Percentiles rank a stretch among this genome's conserved stretches.
phyloP scores from a whole-genome alignment of 441 rosid genomes.

The Francoa sonchifolia region DNA sequence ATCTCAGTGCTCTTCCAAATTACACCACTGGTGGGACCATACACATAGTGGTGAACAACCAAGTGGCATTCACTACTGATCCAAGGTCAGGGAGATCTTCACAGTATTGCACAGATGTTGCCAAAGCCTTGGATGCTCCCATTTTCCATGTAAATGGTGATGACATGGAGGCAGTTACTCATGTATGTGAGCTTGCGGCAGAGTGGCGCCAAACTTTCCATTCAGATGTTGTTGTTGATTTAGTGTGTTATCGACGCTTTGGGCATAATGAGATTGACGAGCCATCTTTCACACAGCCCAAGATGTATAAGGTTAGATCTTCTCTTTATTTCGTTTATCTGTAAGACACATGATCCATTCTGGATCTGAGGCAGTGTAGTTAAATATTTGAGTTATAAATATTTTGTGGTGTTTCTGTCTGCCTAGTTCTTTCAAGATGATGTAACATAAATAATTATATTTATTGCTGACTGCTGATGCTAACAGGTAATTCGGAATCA shows the following conservation, averaged over 20 bases:
- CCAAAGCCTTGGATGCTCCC: constrained; percentile 20
- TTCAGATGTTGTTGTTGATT: constrained; percentile 19
- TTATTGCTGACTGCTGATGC: constrained; percentile 2
- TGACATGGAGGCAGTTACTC: constrained; percentile 20
- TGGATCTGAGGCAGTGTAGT: not conserved
- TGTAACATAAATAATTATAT: not conserved
- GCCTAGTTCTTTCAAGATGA: not conserved
- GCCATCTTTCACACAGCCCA: constrained; percentile 22
- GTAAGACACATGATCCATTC: not conserved
- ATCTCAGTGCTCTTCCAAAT: constrained; percentile 21
- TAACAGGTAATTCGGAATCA: constrained; percentile 14
- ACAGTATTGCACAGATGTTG: constrained; percentile 20
- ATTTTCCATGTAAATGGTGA: constrained; percentile 22
- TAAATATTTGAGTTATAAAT: not conserved
- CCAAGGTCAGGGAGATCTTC: constrained; percentile 17
- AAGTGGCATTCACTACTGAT: constrained; percentile 23
- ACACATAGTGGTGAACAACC: constrained; percentile 19
- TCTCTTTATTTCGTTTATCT: not conserved
- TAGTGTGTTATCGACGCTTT: constrained; percentile 17
- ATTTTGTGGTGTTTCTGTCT: not conserved
- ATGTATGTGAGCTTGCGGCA: constrained; percentile 20
- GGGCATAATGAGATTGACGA: constrained; percentile 23
- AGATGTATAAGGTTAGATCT: constrained; percentile 17
- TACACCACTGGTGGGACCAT: constrained; percentile 19
- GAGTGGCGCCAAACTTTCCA: constrained; percentile 23